Conservation (phyloP, 2,329 filamentous ascomycete genomes). For the Cladosporium sp. region DNA sequence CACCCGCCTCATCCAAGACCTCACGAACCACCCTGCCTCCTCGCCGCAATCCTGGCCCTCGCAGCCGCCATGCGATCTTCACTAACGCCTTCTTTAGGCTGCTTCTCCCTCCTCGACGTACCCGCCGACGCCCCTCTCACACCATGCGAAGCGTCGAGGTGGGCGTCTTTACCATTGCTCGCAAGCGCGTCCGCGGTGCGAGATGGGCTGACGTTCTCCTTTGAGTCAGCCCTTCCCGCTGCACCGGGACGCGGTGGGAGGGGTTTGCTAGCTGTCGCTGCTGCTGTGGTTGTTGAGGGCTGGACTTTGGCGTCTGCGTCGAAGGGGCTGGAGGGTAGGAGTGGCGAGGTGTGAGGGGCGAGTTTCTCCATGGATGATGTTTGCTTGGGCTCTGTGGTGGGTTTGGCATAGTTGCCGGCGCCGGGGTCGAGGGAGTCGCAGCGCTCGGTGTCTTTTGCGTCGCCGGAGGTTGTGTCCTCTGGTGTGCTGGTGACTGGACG, state of each 20-base stretch:
- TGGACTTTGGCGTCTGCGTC: not conserved
- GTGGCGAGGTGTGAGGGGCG: not conserved
- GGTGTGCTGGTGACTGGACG: constrained; percentile 13
- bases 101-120: no score
- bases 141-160: no score
- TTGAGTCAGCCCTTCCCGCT: not conserved
- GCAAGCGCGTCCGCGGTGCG: not conserved
- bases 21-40: constrained; percentile 22
- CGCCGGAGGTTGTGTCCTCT: not conserved
- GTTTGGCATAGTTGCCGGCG: not conserved
- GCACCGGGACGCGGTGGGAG: not conserved
- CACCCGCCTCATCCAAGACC: not conserved
- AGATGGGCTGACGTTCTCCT: constrained; percentile 11
- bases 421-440: constrained; percentile 2
- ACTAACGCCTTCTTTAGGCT: constrained; percentile 15
- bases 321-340: constrained; percentile 9
- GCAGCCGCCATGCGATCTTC: constrained; percentile 23
- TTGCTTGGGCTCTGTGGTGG: not conserved
- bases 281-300: not conserved
- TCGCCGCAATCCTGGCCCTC: constrained; percentile 22
- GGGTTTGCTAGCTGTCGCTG: not conserved
- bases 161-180: not conserved
- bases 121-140: no score
- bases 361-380: not conserved
- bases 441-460: constrained; percentile 15